Evolutionary conservation across 768 basidiomycete genomes (phyloP), one percentile per base, ranked within the genome.

Genomic region (Auriscalpium microsporum): DNA sequence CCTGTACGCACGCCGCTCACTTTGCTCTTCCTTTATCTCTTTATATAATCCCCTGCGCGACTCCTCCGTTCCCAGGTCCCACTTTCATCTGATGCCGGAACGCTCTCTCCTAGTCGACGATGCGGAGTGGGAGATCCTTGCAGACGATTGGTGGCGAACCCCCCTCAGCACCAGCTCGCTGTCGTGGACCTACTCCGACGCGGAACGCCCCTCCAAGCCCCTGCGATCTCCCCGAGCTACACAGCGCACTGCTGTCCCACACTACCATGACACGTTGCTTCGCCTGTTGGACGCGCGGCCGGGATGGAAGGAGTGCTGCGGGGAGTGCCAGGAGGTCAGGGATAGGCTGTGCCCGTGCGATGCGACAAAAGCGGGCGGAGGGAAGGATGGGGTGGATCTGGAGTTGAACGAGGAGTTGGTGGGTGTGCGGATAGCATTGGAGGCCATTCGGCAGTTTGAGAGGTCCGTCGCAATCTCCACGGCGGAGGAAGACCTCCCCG

Each of bases 111-210:
- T 52, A 40, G 42, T 55, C 42, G 59, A 60, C 4, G 59, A 58
- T 55, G 57, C 37, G 53, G 60, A 59, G 40, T 61, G 58, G 60
- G 60, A 54, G 54, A 46, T 59, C 45, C 38, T 61, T 46, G 36
- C 45, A 38, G 55, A 61, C 16, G 58, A 54, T 56, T 59, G 60
- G 60, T 61, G 60, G 60, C 52, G 34, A 38, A 61, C 58, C 42
- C 52, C 60, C 8, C 55, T 56, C 49, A 56, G 36, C 55, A 35
- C 35, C 17, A 14, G 14, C n/a, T 33, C 52, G 23, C 23, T 52
- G n/a, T 44, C 40, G 8, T 52, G 52, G 52, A 23, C 51, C 17
- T 52, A 13, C 40, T 23, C 52, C 21, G 34, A 52, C 34, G 28
- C 14, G 10, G 21, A 35, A 11, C 38, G 23, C 11, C 13, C 19